Evolutionary conservation across 805 yeast genomes (phyloP), one percentile per base, ranked within the genome.

Genomic region (Zygotorulaspora sp.): DNA sequence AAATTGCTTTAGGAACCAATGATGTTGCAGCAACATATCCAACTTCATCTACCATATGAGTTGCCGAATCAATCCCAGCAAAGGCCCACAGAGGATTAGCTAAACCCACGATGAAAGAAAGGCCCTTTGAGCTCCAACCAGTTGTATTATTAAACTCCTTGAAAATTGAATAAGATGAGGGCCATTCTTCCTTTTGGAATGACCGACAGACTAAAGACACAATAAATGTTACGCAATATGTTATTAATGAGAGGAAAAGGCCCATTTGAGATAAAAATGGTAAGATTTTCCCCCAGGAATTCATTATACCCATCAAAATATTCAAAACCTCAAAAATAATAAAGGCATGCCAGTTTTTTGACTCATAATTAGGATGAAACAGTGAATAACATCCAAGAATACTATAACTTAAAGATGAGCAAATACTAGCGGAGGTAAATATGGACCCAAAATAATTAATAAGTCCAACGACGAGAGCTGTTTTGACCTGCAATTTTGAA

Each of bases 21-120:
- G 71, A 70, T 16, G 38, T 36, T 11, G 56, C 39, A 4, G 25
- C 36, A 5, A 28, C 25, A 35, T 45, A 32, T 6, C 55, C 53
- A 3, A 49, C 48, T 52, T 80, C 87, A 53, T 81, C 88, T 15
- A 82, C 78, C 72, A 81, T 68, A 50, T 80, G 87, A 2, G 85
- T 77, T 2, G 85, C 84, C 40, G 78, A 75, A 52, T 80, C 88
- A 34, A 78, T 66, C 47, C 86, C 79, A 18, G 78, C 70, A 63
- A 78, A 79, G 7, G 80, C 74, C 83, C 83, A 80, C 39, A 77
- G 74, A 5, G 85, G 83, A 53, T 79, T 79, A 47, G 80, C 72
- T 32, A 80, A 59, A n/a, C 87, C 86, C n/a, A 78, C 75, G 39
- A 80, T 70, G 53, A 79, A 77, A 0, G 83, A 81, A 57, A 78